Evolutionary conservation across 345 rosid species (phyloP), one percentile per base, ranked within the genome.

Genomic region (Boechera divaricarpa): DNA sequence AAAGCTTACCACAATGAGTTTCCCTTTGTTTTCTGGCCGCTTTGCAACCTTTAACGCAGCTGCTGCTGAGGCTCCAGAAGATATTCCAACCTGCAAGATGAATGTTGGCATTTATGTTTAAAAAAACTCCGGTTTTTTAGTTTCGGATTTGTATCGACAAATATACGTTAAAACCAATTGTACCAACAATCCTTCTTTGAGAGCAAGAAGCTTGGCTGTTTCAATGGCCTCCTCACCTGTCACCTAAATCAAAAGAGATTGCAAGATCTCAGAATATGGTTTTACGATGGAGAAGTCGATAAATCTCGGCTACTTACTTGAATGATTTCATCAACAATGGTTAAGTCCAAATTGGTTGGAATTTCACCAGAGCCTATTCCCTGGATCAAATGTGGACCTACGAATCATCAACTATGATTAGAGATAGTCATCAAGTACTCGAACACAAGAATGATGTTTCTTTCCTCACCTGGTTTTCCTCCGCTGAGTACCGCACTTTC

Each of bases 331-430:
- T 93, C 94, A 53, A 91, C 77, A 12, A 87, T 33, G 77, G 53
- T 52, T 33, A 91, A 86, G 2, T 89, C 90, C 89, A 93, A 79
- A 79, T 89, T 96, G 56, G 88, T 85, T 16, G 98, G 97, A 52
- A 88, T 64, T 70, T 88, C 87, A 78, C 90, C 98, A 66, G 96
- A 86, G 29, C 98, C 94, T 39, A 93, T 89, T 53, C 97, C 98
- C 63, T 89, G 85, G 47, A 86, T 86, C 76, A 77, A 61, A 83
- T 83, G 89, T 16, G 64, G 82, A n/a, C 89, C 86, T 85, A 57
- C 36, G 6, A 24, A 52, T 18, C 28, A 49, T 52, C 56, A 49
- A 49, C 7, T 3, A 41, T 18, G 35, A 6, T 45, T n/a, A 28
- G 15, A 58, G 38, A 65, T 47, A 47, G 24, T 32, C 77, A 58